phyloP scores from a whole-genome alignment of 257 asterid genomes.

The Anisodus acutangulus region DNA sequence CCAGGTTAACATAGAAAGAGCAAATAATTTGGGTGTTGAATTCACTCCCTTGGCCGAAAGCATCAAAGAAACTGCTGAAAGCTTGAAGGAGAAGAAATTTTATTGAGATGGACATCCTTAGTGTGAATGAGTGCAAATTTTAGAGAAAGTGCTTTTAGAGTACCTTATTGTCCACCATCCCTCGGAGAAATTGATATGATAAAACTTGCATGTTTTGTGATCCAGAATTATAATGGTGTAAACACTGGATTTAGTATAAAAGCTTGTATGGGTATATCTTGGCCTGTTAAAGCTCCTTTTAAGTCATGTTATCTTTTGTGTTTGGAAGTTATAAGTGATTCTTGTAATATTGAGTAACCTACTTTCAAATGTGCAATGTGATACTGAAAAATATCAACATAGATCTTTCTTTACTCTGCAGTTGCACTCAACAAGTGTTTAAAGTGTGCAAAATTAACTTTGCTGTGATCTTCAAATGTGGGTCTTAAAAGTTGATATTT shows the following conservation, averaged over 20 bases:
- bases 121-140: not conserved
- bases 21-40: conserved; percentile 57
- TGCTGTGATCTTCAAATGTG: too few species aligned
- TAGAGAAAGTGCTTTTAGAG: not conserved
- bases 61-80: conserved; percentile 66
- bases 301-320: not conserved
- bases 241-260: not conserved
- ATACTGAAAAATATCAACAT: too few species aligned
- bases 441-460: too few species aligned
- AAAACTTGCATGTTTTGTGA: not conserved
- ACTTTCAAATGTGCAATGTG: not conserved
- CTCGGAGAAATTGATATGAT: not conserved
- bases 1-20: conserved; percentile 64
- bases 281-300: not conserved
- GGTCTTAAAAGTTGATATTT: too few species aligned
- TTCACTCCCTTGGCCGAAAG: conserved; percentile 63
- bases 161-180: not conserved
- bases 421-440: too few species aligned
- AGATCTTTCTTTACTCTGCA: too few species aligned
- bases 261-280: not conserved
- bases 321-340: not conserved
- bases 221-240: not conserved
- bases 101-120: not conserved
- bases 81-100: conserved; percentile 66
- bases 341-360: not conserved